Evolutionary conservation across 495 filamentous ascomycete genomes (phyloP).

Genomic region (Tuber borchii): DNA sequence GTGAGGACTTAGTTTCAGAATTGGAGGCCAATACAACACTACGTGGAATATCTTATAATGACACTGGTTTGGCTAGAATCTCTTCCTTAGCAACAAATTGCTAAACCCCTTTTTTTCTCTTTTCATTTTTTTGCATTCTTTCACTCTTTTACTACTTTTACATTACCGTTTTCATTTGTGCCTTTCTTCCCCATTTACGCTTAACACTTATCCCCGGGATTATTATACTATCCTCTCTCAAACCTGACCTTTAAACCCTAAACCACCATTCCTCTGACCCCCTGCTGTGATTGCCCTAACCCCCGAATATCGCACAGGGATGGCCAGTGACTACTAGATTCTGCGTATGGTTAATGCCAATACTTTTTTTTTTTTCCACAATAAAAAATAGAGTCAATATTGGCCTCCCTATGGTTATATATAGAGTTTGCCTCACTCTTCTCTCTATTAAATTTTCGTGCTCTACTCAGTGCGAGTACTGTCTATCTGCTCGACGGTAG

Average conservation of each 20-base stretch:
- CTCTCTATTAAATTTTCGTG: too few species aligned
- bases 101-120: neutral
- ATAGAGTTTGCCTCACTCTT: too few species aligned
- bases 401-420: too few species aligned
- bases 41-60: neutral
- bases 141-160: neutral
- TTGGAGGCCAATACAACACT: neutral
- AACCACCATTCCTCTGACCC: neutral
- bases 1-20: neutral
- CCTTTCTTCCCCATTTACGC: neutral
- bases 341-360: too few species aligned
- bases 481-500: too few species aligned
- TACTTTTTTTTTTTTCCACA: too few species aligned
- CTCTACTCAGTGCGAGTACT: too few species aligned
- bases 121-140: neutral
- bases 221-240: neutral
- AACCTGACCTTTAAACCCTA: neutral
- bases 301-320: neutral
- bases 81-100: neutral
- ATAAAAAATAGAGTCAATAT: too few species aligned
- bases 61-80: neutral
- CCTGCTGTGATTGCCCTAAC: neutral
- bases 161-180: neutral
- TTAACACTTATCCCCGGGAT: too few species aligned
- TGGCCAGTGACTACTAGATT: neutral